Percentiles rank a stretch among this genome's conserved stretches.
These are phyloP conservation scores for Globisporangium camurandrum DNA, from an alignment of 352 stramenopile species.

Conservation along the genomic window DNA sequence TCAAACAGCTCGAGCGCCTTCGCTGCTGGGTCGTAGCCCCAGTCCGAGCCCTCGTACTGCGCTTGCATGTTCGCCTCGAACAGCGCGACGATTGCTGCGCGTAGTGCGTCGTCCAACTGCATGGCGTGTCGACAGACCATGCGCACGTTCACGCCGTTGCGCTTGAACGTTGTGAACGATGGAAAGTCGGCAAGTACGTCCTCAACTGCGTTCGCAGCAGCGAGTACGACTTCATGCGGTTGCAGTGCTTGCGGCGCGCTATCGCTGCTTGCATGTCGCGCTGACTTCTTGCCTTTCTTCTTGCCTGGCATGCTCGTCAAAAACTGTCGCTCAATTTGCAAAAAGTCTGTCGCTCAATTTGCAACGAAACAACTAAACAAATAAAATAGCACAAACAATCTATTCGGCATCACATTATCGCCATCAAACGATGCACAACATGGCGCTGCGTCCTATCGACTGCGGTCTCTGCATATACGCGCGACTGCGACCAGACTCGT, in stretches of 20 bases:
- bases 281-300: conserved; percentile 12
- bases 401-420: too few relatives aligned
- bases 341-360: too few relatives aligned
- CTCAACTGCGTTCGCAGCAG: conserved; percentile 35
- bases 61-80: conserved; percentile 91
- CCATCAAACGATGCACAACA: conserved; percentile 2
- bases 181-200: conserved; percentile 63
- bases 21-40: conserved; percentile 82
- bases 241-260: not conserved
- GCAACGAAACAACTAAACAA: too few relatives aligned
- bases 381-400: too few relatives aligned
- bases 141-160: conserved; percentile 33
- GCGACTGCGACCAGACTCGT: not conserved
- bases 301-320: conserved; percentile 22
- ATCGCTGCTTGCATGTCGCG: not conserved
- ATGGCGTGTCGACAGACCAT: conserved; percentile 36
- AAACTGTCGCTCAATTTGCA: too few relatives aligned
- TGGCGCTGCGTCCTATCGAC: not conserved
- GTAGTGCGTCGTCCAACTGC: conserved; percentile 23
- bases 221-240: conserved; percentile 19
- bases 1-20: conserved; percentile 86
- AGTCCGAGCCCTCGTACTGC: conserved; percentile 84
- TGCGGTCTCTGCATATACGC: conserved; percentile 1
- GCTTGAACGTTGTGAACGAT: conserved; percentile 44
- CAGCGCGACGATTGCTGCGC: conserved; percentile 40